phyloP scores from a whole-genome alignment of 768 basidiomycete genomes.

The Harrya chromipes region DNA sequence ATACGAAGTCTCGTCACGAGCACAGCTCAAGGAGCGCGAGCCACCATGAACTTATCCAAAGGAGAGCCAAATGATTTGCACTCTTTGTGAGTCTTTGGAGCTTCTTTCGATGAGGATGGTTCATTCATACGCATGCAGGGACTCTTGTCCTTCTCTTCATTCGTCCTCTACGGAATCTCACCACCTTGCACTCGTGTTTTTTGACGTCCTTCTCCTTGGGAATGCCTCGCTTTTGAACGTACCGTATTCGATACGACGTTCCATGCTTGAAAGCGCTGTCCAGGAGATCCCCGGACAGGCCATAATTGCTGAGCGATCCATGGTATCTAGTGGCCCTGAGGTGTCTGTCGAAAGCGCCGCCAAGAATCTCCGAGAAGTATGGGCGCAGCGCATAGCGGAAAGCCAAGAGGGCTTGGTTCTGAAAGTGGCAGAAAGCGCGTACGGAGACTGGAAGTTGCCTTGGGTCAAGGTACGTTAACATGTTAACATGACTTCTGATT shows the following conservation, averaged over 20 bases:
- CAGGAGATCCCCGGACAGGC: conserved; percentile 53
- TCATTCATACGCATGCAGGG: conserved; percentile 19
- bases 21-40: conserved; percentile 56
- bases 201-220: conserved; percentile 77
- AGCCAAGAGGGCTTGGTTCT: conserved; percentile 72
- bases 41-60: conserved; percentile 19
- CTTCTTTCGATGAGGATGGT: background rate
- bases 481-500: conserved; percentile 4
- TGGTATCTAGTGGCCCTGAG: conserved; percentile 34
- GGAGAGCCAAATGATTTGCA: conserved; percentile 20
- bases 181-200: conserved; percentile 81
- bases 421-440: conserved; percentile 66
- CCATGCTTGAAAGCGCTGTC: conserved; percentile 58
- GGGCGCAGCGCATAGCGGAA: conserved; percentile 49
- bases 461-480: conserved; percentile 69
- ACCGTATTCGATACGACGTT: conserved; percentile 60
- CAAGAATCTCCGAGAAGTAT: conserved; percentile 39
- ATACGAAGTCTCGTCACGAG: conserved; percentile 57
- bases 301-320: conserved; percentile 56
- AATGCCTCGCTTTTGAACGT: conserved; percentile 50
- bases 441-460: conserved; percentile 59
- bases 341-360: conserved; percentile 9
- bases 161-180: conserved; percentile 41
- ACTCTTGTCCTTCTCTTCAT: conserved; percentile 41
- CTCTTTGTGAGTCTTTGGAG: conserved; percentile 13